Evolutionary conservation across 139 green algal species (phyloP), one percentile per base, ranked within the genome.

Genomic region (Chlamydomonas incerta): DNA sequence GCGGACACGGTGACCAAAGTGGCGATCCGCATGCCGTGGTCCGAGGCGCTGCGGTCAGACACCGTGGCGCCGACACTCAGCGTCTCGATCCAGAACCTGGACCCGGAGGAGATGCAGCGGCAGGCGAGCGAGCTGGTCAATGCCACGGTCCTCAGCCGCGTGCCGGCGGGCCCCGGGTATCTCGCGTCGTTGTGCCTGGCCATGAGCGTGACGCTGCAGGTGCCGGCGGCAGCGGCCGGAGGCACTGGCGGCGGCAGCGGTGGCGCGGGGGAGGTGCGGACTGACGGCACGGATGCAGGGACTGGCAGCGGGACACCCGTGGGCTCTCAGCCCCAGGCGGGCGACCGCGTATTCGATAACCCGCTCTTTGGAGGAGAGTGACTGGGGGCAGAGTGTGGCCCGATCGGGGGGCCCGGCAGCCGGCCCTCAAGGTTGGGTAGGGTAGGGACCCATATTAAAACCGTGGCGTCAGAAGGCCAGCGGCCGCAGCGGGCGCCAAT

Each of bases 201-300:
- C 0, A 85, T 85, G 79, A 85, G 79, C 79, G 66, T 28, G 1
- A 85, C 79, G 31, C 66, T 85, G 47, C 41, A 74, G 15, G 75
- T 72, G 34, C 37, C 14, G 63, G 14, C n/a, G 63, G 63, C 18
- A n/a, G 60, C 18, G 23, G 17, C 26, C 2, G 60, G 60, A 15
- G 24, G 60, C 60, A 9, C 17, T 24, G 60, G 17, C 3, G 60
- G 60, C 60, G 60, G 60, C 60, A 66, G 60, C 60, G 23, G 18
- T n/a, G 28, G 18, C 3, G 8, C 55, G 55, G 18, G 2, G 55
- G 55, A 6, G 55, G 2, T 9, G 24, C 23, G 31, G 60, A 2
- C 60, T 15, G 60, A 23, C 3, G 23, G 23, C 23, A 21, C 23
- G 10, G 24, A 2, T 15, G 60, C 1, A 24, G 23, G 18, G 60